Conservation (phyloP, 2,329 filamentous ascomycete species). For the Colletotrichum tofieldiae region DNA sequence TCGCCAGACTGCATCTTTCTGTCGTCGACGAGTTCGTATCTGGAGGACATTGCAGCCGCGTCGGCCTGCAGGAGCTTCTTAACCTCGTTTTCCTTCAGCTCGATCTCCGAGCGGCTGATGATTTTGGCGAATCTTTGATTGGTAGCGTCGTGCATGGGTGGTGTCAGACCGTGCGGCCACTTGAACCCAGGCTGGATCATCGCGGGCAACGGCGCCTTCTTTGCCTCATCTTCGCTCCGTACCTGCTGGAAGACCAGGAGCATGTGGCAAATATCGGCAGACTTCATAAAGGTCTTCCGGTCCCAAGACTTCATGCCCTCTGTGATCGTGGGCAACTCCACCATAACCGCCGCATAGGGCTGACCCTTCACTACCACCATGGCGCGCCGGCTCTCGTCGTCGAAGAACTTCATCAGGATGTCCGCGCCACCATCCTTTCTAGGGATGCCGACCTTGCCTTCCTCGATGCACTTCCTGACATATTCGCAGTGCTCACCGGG, state of each 20-base stretch:
- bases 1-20: constrained; percentile 54
- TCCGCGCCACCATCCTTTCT: constrained; percentile 79
- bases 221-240: constrained; percentile 76
- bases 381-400: constrained; percentile 80
- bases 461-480: constrained; percentile 80
- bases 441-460: constrained; percentile 81
- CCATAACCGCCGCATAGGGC: constrained; percentile 82
- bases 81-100: constrained; percentile 86
- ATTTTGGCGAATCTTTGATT: constrained; percentile 88
- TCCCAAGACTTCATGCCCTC: constrained; percentile 97
- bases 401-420: constrained; percentile 85
- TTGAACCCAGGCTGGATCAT: constrained; percentile 79
- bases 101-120: constrained; percentile 85
- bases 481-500: constrained; percentile 91
- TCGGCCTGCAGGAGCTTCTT: constrained; percentile 82
- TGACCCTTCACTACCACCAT: constrained; percentile 79
- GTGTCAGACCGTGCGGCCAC: constrained; percentile 89
- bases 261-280: constrained; percentile 92
- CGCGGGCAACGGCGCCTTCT: constrained; percentile 76
- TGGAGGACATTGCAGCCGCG: constrained; percentile 70
- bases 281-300: constrained; percentile 88
- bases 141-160: constrained; percentile 88
- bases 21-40: constrained; percentile 77
- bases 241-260: constrained; percentile 82
- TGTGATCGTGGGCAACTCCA: constrained; percentile 89